phyloP scores from a whole-genome alignment of 116 monocot species.

The Dioscorea cayenensis region DNA sequence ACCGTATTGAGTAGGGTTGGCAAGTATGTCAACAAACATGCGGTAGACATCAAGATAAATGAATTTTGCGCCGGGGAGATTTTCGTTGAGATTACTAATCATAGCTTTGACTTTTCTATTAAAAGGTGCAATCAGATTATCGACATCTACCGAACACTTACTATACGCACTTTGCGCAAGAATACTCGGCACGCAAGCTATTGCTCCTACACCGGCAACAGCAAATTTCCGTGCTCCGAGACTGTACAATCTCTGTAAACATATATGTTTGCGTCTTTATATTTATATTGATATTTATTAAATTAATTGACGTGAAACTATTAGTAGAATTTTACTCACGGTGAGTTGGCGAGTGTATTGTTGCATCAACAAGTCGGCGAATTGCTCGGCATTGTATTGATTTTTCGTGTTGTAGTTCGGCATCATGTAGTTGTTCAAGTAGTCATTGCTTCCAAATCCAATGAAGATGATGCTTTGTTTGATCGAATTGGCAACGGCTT shows the following conservation, averaged over 20 bases:
- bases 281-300: no score
- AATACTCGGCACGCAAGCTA: slow-evolving; percentile 9
- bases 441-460: slow-evolving; percentile 95
- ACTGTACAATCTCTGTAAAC: neutral
- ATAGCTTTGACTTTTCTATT: slow-evolving; percentile 24
- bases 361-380: slow-evolving; percentile 49
- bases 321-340: slow-evolving; percentile 15
- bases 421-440: slow-evolving; percentile 90
- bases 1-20: slow-evolving; percentile 20
- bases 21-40: slow-evolving; percentile 18
- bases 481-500: slow-evolving; percentile 24
- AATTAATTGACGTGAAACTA: neutral
- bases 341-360: slow-evolving; percentile 56
- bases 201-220: neutral
- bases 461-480: slow-evolving; percentile 59
- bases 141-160: neutral
- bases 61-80: slow-evolving; percentile 16
- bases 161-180: neutral
- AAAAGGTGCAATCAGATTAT: slow-evolving; percentile 3
- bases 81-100: slow-evolving; percentile 22
- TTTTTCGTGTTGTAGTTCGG: slow-evolving; percentile 68
- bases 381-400: slow-evolving; percentile 55
- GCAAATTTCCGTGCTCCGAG: slow-evolving; percentile 6
- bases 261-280: no score
- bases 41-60: slow-evolving; percentile 19